Base-by-base conservation (phyloP, 129 eudicot species). In the Calendula officinalis region DNA sequence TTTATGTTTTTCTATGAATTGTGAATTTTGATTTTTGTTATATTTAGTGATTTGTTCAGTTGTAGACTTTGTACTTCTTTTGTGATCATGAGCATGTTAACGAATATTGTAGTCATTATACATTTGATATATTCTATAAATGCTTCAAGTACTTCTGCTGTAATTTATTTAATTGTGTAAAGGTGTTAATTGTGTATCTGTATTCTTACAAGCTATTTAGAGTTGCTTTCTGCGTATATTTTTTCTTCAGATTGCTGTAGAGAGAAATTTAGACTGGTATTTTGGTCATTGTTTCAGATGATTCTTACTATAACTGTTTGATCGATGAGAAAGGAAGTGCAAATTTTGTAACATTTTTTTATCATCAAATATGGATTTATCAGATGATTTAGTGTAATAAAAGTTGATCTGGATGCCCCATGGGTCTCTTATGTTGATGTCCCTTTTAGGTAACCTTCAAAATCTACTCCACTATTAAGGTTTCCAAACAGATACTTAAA, bases 241-340 rank as follows among this genome's bases (percentile, higher is more conserved):
- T 22, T 2, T 4, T 50, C 35, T 3, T 30, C 6, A 66, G 39
- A n/a, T 51, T 52, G 49, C 12, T 51, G 27, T 11, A 50, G 17
- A 50, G 17, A 66, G 30, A 49, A 39, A 50, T 66, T 66, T 8
- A n/a, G 7, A 1, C 37, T 38, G n/a, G 13, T 51, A 8, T 14
- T 64, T 50, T 64, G 45, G 45, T 8, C 3, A 5, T 36, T 52
- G 30, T 30, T 66, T 71, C 39, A 10, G 12, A 17, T 37, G 50
- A 38, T 64, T 53, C 30, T 43, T 53, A 38, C 22, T 48, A 17
- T 34, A 53, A 71, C 51, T 45, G 40, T 17, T 5, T 27, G 36
- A 38, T n/a, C 11, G n/a, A 40, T 22, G 68, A 37, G 68, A 70
- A 49, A 69, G 39, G n/a, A 61, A 39, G 42, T 54, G 56, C 3